Evolutionary conservation across 805 yeast genomes (phyloP).

Genomic region (Myxozyma lipomycoides): DNA sequence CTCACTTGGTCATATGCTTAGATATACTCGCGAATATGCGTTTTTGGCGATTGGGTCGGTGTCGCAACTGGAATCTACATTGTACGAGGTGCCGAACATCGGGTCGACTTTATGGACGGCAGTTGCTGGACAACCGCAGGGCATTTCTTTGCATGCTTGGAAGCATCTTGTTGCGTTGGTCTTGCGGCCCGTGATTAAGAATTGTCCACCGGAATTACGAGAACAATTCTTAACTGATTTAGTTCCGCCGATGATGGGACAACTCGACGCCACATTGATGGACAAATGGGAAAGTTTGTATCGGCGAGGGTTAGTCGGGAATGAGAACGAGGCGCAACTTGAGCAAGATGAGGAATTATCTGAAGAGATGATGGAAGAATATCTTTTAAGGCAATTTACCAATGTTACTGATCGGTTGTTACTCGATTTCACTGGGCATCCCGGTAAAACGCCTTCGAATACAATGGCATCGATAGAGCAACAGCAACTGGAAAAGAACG

Average conservation of each 20-base stretch:
- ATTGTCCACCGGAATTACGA: conserved; percentile 74
- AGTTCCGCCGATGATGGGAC: conserved; percentile 68
- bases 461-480: not conserved
- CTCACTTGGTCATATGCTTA: conserved; percentile 89
- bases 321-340: not conserved
- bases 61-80: conserved; percentile 80
- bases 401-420: conserved; percentile 84
- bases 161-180: conserved; percentile 91
- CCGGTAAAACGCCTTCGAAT: not conserved
- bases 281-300: conserved; percentile 57
- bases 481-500: not conserved
- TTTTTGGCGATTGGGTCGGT: conserved; percentile 85
- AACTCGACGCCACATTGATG: conserved; percentile 70
- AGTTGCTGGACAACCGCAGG: conserved; percentile 76
- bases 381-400: conserved; percentile 84
- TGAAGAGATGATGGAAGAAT: conserved; percentile 99
- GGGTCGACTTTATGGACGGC: conserved; percentile 78
- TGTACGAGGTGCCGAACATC: conserved; percentile 79
- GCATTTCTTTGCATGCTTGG: conserved; percentile 94
- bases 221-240: conserved; percentile 69
- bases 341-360: conserved; percentile 54
- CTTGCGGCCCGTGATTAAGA: conserved; percentile 76
- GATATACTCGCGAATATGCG: conserved; percentile 95
- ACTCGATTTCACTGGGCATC: conserved; percentile 25
- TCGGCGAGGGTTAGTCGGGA: conserved; percentile 46